phyloP scores from a whole-genome alignment of 1,284 basidiomycete genomes.

The Polyporus tsugae region DNA sequence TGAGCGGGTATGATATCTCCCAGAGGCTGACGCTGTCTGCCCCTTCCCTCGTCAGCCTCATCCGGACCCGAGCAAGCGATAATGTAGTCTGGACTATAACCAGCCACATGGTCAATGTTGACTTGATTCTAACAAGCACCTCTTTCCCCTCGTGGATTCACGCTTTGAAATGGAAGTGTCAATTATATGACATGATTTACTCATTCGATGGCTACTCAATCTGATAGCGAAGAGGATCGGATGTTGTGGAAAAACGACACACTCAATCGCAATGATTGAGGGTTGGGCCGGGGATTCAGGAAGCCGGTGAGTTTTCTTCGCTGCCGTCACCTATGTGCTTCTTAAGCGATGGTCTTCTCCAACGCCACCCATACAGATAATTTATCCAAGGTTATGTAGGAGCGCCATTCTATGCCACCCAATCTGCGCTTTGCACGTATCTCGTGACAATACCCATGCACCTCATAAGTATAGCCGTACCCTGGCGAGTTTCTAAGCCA shows the following conservation, averaged over 20 bases:
- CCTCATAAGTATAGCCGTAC: not conserved
- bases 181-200: not conserved
- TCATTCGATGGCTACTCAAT: not conserved
- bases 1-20: not conserved
- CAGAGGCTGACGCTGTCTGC: not conserved
- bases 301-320: not conserved
- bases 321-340: not conserved
- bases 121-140: not conserved
- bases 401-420: not conserved
- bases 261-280: not conserved
- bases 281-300: not conserved
- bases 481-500: not conserved
- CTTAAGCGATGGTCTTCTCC: not conserved
- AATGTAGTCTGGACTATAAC: not conserved
- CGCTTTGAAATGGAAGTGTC: not conserved
- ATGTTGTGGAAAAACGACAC: not conserved
- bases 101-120: not conserved
- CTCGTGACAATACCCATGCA: not conserved
- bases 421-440: not conserved
- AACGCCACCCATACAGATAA: not conserved
- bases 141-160: not conserved
- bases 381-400: not conserved
- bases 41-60: constrained; percentile 21
- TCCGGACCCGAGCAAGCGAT: constrained; percentile 13
- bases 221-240: not conserved